phyloP scores from a whole-genome alignment of 2,329 filamentous ascomycete species.

The Fusarium paranaense region DNA sequence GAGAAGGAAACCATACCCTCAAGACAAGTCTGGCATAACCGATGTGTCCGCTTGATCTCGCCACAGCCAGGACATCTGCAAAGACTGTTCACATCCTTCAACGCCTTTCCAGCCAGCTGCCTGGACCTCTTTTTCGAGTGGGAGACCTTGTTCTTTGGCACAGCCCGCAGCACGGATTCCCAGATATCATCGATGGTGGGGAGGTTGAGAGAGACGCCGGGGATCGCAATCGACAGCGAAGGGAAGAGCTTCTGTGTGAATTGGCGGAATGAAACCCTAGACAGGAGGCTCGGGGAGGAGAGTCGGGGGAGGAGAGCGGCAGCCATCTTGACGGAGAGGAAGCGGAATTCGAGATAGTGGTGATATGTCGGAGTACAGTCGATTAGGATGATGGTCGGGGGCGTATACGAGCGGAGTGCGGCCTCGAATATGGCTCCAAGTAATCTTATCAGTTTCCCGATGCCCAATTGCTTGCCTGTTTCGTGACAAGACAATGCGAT shows the following conservation, averaged over 20 bases:
- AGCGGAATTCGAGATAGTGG: slow-evolving; percentile 16
- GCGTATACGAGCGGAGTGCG: not conserved
- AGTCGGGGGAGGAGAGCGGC: slow-evolving; percentile 67
- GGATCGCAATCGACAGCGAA: slow-evolving; percentile 68
- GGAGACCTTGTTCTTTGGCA: slow-evolving; percentile 99
- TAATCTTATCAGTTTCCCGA: not conserved
- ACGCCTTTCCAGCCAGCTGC: slow-evolving; percentile 93
- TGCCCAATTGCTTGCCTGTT: slow-evolving; percentile 17
- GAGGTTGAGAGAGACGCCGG: slow-evolving; percentile 67
- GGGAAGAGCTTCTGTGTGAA: slow-evolving; percentile 62
- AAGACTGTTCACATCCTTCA: slow-evolving; percentile 89
- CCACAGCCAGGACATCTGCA: slow-evolving; percentile 94
- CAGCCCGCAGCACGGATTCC: slow-evolving; percentile 91
- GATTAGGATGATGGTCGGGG: slow-evolving; percentile 4
- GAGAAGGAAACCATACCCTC: slow-evolving; percentile 66
- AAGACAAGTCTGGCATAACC: slow-evolving; percentile 89
- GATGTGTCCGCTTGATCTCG: slow-evolving; percentile 86
- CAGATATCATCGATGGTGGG: slow-evolving; percentile 81
- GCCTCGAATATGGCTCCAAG: not conserved
- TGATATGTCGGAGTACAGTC: slow-evolving; percentile 17
- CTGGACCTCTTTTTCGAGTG: slow-evolving; percentile 94
- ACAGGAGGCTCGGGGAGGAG: slow-evolving; percentile 55
- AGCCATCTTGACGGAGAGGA: slow-evolving; percentile 56
- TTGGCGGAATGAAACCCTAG: slow-evolving; percentile 59
- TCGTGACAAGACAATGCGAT: slow-evolving; percentile 15